Evolutionary conservation across 805 yeast genomes (phyloP).

Genomic region (Metschnikowia picachoensis): DNA sequence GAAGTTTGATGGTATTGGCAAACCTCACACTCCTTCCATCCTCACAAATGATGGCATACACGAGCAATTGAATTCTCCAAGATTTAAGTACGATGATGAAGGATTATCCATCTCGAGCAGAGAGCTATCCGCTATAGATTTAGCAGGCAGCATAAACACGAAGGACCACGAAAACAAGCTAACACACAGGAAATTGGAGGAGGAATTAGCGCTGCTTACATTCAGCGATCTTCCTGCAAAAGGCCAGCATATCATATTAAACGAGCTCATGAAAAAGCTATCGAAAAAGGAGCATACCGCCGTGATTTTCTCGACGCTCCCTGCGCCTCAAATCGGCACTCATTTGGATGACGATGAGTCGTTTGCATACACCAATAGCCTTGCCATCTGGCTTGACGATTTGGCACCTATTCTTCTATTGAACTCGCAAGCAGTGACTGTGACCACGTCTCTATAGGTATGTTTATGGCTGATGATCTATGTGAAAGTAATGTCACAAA

Average conservation of each 20-base stretch:
- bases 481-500: too few relatives aligned
- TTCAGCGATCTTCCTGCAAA: slow-evolving; percentile 89
- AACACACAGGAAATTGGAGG: slow-evolving; percentile 34
- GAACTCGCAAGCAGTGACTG: slow-evolving; percentile 93
- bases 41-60: slow-evolving; percentile 36
- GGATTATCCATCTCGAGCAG: slow-evolving; percentile 4
- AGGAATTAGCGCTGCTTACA: slow-evolving; percentile 39
- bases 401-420: slow-evolving; percentile 80
- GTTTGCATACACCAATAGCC: slow-evolving; percentile 66
- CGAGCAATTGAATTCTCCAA: slow-evolving; percentile 33
- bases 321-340: slow-evolving; percentile 82
- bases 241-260: slow-evolving; percentile 85
- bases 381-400: slow-evolving; percentile 76
- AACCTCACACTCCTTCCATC: slow-evolving; percentile 30
- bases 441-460: slow-evolving; percentile 75
- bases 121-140: slow-evolving; percentile 1
- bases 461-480: too few relatives aligned
- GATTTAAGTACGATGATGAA: slow-evolving; percentile 28
- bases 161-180: slow-evolving; percentile 9
- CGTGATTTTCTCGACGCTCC: slow-evolving; percentile 82
- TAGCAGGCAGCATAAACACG: not conserved
- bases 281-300: slow-evolving; percentile 56
- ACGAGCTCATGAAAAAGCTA: slow-evolving; percentile 70
- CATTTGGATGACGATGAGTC: slow-evolving; percentile 68
- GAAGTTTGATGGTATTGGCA: slow-evolving; percentile 1